Evolutionary conservation across 2,329 filamentous ascomycete species (phyloP).

Genomic region (Emergomyces africanus): DNA sequence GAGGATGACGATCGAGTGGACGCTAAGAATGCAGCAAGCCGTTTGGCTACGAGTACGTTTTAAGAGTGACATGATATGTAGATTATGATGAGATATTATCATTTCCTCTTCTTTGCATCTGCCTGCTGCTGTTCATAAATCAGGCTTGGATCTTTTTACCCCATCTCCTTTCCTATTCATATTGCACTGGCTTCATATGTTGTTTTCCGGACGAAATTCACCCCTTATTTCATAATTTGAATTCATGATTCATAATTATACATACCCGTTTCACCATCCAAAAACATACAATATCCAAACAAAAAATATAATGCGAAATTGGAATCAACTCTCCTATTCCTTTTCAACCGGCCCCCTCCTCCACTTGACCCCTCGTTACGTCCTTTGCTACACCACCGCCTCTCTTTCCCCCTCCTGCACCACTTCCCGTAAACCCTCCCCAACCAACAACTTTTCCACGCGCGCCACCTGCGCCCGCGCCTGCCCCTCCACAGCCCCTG

Average conservation of each 20-base stretch:
- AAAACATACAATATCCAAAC: not conserved
- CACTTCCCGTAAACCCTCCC: not conserved
- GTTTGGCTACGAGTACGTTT: constrained; percentile 89
- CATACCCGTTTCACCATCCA: not conserved
- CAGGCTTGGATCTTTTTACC: not conserved
- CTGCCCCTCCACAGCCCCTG: not conserved
- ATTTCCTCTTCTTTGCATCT: not conserved
- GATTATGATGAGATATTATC: constrained; percentile 7
- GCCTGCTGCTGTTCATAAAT: not conserved
- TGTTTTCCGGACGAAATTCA: not conserved
- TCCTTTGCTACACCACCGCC: not conserved
- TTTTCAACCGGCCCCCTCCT: not conserved
- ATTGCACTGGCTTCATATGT: not conserved
- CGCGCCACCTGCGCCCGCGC: not conserved
- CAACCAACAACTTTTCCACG: not conserved
- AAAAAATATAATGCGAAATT: not conserved
- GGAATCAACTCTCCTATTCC: not conserved
- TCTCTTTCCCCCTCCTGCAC: not conserved
- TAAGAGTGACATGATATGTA: constrained; percentile 29
- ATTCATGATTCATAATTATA: not conserved
- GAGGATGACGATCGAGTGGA: constrained; percentile 87
- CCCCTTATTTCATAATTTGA: not conserved
- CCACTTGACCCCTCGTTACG: not conserved
- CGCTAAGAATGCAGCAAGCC: constrained; percentile 86
- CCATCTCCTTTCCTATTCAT: not conserved